A percentile compares a stretch with the other conserved stretches of the same genome.
phyloP scores from a whole-genome alignment of 176 grass and related monocot species.

The Elymus sibiricus region DNA sequence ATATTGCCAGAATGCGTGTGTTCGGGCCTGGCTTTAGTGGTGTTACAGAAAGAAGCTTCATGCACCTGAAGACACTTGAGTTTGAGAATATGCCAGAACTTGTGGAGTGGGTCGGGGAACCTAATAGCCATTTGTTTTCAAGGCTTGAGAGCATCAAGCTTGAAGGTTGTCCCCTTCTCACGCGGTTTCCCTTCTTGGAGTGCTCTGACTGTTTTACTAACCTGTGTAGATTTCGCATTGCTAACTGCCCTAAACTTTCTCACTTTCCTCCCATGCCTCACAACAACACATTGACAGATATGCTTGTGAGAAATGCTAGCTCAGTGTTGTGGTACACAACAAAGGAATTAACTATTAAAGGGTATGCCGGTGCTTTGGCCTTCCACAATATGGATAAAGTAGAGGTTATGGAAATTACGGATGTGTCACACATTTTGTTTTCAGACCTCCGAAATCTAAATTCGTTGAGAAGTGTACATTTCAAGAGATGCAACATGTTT shows the following conservation, averaged over 20 bases:
- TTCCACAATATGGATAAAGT: not conserved
- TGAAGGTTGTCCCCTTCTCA: not conserved
- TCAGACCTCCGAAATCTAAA: not conserved
- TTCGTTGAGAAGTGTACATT: not conserved
- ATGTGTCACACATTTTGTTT: not conserved
- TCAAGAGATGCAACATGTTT: not conserved
- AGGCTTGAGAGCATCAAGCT: not conserved
- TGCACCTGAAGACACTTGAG: not conserved
- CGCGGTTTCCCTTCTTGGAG: not conserved
- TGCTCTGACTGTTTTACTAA: not conserved
- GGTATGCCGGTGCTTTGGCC: not conserved
- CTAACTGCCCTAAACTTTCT: not conserved
- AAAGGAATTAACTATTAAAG: fast-evolving
- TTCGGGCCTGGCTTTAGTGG: too few relatives aligned
- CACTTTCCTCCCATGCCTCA: not conserved
- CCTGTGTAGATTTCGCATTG: not conserved
- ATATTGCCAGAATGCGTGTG: too few relatives aligned
- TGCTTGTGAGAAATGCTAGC: not conserved
- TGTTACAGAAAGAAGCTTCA: not conserved
- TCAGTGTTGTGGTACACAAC: too few relatives aligned
- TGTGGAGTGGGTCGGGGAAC: not conserved
- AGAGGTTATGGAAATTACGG: not conserved
- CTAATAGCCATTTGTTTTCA: not conserved
- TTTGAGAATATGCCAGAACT: not conserved
- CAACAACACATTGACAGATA: not conserved